Evolutionary conservation across 352 stramenopile genomes (phyloP), one percentile per base, ranked within the genome.

Genomic region (Phytophthora kernoviae): DNA sequence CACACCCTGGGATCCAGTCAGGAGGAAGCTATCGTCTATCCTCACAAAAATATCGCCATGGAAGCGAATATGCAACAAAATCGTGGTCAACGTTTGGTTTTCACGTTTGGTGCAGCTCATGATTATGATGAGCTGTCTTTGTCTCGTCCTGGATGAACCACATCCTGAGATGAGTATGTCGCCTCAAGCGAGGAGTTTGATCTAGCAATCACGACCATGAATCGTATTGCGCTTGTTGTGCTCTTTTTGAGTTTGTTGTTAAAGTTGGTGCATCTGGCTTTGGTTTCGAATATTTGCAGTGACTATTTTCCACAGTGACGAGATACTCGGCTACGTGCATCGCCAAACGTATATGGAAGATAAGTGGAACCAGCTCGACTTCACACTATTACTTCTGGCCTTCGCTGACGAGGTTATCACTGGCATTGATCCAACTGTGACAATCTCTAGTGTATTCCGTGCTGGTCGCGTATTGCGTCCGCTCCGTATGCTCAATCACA

Each of bases 281-380:
- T 34, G 84, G 84, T 14, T 68, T 86, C 2, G 73, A 84, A 33
- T 93, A 90, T 58, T 26, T 93, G 36, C 69, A 70, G 55, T 91
- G 12, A 57, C 68, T 2, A 66, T 87, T 49, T 88, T 91, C 36
- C 79, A 83, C 51, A 76, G 67, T 27, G 81, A 91, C 44, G 81
- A 93, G 36, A 37, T 71, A 15, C 62, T 93, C 7, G 81, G 76
- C 17, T 90, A 85, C 63, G 81, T 86, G 20, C 62, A 58, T 30
- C 79, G 78, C 4, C 77, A 91, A 54, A 78, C 79, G 4, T 93
- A 91, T 68, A 87, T 93, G 56, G 84, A 93, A 43, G 73, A 90
- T 57, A 59, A 54, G 20, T 93, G 84, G 84, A 93, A 93, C 58
- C 84, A 90, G 45, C 73, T 93, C 8, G 84, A 91, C 62, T 65